Conservation (phyloP, 768 basidiomycete genomes). For the Holtermanniella nyarrowii region DNA sequence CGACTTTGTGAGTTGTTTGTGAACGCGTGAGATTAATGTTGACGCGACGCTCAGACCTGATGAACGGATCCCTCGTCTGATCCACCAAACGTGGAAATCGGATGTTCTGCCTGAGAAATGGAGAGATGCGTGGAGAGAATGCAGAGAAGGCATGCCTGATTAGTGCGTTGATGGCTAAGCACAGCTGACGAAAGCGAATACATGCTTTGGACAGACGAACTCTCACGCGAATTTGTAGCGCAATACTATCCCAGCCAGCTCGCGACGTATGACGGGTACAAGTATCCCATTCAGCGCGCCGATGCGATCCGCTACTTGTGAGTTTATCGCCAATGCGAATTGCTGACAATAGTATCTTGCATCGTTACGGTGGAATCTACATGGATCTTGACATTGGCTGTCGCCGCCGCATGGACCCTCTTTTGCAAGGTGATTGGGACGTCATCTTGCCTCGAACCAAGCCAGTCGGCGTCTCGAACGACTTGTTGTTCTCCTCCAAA, state of each 20-base stretch:
- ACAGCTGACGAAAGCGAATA: slow-evolving; percentile 57
- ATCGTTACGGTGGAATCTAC: slow-evolving; percentile 91
- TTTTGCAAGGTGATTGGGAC: slow-evolving; percentile 60
- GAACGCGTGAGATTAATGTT: neutral
- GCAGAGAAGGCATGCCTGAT: slow-evolving; percentile 86
- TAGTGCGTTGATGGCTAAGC: slow-evolving; percentile 54
- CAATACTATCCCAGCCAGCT: slow-evolving; percentile 84
- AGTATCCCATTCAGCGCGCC: slow-evolving; percentile 85
- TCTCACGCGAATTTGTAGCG: slow-evolving; percentile 80
- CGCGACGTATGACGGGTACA: slow-evolving; percentile 82
- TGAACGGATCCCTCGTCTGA: slow-evolving; percentile 77
- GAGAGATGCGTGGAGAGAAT: slow-evolving; percentile 68
- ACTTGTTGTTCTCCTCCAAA: slow-evolving; percentile 85
- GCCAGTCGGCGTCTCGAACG: slow-evolving; percentile 94
- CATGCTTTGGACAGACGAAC: slow-evolving; percentile 92
- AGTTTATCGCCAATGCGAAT: neutral
- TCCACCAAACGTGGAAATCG: slow-evolving; percentile 98
- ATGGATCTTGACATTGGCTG: slow-evolving; percentile 96
- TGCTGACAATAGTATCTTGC: slow-evolving; percentile 50
- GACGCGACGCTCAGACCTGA: slow-evolving; percentile 45
- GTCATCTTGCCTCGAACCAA: slow-evolving; percentile 91
- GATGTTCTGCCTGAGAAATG: slow-evolving; percentile 72
- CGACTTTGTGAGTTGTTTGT: slow-evolving; percentile 26
- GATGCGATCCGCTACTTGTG: slow-evolving; percentile 92
- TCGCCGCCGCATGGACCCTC: slow-evolving; percentile 68